Percentiles rank a stretch among this genome's conserved stretches.
Evolutionary conservation across 1,284 basidiomycete genomes (phyloP).

Genomic region (Cutaneotrichosporon cutaneum): DNA sequence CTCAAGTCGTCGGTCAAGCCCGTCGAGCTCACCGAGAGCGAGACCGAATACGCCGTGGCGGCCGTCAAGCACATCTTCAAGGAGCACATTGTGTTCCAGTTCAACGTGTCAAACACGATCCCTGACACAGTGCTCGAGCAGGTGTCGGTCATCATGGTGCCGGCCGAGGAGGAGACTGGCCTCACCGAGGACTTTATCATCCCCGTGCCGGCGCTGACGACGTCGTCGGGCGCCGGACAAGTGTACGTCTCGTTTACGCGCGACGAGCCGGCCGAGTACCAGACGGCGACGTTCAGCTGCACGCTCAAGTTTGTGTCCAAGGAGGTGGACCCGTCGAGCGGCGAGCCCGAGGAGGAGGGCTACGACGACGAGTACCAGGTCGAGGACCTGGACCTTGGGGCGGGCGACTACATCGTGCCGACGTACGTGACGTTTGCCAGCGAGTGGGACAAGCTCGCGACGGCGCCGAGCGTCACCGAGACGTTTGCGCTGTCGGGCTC

Average conservation of each 20-base stretch:
- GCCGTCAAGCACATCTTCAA: conserved; percentile 97
- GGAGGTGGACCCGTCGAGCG: conserved; percentile 94
- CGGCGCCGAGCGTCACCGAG: conserved; percentile 75
- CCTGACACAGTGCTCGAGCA: conserved; percentile 96
- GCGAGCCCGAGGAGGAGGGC: conserved; percentile 94
- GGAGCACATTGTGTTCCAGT: conserved; percentile 97
- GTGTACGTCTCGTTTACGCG: conserved; percentile 95
- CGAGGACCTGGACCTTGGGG: conserved; percentile 90
- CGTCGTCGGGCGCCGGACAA: conserved; percentile 70
- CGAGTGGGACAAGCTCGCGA: conserved; percentile 90
- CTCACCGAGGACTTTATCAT: conserved; percentile 95
- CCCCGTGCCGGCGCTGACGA: conserved; percentile 68
- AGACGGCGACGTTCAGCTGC: conserved; percentile 82
- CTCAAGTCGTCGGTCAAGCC: conserved; percentile 82
- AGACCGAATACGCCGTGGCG: conserved; percentile 96
- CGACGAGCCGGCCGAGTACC: conserved; percentile 71
- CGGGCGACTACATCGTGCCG: conserved; percentile 88
- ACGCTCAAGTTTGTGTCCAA: conserved; percentile 96
- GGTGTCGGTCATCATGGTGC: conserved; percentile 89
- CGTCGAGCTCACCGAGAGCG: conserved; percentile 85
- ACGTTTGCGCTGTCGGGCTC: conserved; percentile 91
- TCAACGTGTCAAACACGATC: conserved; percentile 97
- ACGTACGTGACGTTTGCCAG: conserved; percentile 85
- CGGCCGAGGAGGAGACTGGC: conserved; percentile 65
- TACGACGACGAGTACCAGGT: conserved; percentile 99